Evolutionary conservation across 1,284 basidiomycete species (phyloP), one percentile per base, ranked within the genome.

Genomic region (Ganoderma lingzhi): DNA sequence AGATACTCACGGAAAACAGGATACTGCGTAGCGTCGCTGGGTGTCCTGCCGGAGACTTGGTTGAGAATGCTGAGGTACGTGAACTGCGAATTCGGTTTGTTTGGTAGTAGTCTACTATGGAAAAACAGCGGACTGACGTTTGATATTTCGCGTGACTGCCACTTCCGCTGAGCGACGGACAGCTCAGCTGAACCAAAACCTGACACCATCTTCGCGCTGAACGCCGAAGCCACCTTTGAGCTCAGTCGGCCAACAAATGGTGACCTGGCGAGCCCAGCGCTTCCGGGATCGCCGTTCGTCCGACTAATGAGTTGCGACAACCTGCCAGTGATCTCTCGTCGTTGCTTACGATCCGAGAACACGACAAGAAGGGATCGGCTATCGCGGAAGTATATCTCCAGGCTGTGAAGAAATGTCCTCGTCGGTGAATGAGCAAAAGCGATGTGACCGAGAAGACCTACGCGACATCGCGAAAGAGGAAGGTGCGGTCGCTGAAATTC

Each of bases 1-100:
- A 51, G n/a, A 48, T 32, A 83, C 90, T 70, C 76, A 94, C 95
- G 96, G 76, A 98, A 97, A 23, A 98, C 90, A 0, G 97, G 97
- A 81, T 97, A 98, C 76, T 98, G 96, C 0, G 96, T 98, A 8
- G 97, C 94, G 82, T 99, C 95, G 76, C 91, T 96, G 1, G 95
- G 95, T 1, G 95, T 97, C n/a, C 95, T 86, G 61, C 95, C 95
- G 1, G 95, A 96, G 30, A 94, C 87, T 78, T 97, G 95, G 74
- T 97, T 97, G 63, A 97, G 82, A 69, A 97, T 89, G 71, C 93
- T 92, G 56, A 96, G 80, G 78, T 96, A 96, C 0, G 93, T 92
- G 81, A 95, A 96, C 95, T 96, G 68, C 48, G 23, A 6, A 51
- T 51, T 8, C 19, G 35, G 12, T 14, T 19, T 28, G 12, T 23